Conservation (phyloP, 2,329 filamentous ascomycete genomes). For the Penicillium sp. region DNA sequence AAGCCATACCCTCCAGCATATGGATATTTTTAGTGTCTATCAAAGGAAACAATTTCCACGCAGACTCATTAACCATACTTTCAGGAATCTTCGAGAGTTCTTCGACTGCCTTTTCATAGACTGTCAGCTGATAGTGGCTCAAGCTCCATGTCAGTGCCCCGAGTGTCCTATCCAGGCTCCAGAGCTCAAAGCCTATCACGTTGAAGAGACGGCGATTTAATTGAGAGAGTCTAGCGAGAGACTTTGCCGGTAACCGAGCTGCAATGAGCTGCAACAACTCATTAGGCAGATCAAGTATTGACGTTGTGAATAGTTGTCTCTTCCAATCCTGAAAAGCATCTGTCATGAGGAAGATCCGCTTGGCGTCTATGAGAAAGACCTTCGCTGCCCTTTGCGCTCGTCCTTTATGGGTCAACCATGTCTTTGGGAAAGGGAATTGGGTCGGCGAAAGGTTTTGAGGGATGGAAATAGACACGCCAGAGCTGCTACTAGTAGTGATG, state of each 20-base stretch:
- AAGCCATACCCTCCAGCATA: slow-evolving; percentile 53
- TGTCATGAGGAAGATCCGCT: background rate
- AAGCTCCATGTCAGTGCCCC: background rate
- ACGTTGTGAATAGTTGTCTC: background rate
- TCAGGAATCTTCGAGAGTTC: background rate
- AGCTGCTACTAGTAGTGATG: background rate
- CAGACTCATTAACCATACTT: background rate
- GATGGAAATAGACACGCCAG: background rate
- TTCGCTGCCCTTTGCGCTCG: background rate
- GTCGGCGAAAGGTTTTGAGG: background rate
- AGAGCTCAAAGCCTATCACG: background rate
- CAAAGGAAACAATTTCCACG: background rate
- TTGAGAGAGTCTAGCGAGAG: background rate
- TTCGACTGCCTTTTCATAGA: background rate
- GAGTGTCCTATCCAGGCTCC: background rate
- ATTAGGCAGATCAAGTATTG: background rate
- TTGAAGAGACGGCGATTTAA: background rate
- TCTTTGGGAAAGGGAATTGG: background rate
- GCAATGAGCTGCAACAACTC: background rate
- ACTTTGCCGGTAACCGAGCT: background rate
- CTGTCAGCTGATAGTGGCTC: no score
- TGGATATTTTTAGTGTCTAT: background rate
- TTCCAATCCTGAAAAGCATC: background rate
- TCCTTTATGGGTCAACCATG: background rate
- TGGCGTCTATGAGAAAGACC: background rate